A percentile compares a stretch with the other conserved stretches of the same genome.
phyloP scores from a whole-genome alignment of 495 filamentous ascomycete genomes.

The Jackrogersella multiformis region DNA sequence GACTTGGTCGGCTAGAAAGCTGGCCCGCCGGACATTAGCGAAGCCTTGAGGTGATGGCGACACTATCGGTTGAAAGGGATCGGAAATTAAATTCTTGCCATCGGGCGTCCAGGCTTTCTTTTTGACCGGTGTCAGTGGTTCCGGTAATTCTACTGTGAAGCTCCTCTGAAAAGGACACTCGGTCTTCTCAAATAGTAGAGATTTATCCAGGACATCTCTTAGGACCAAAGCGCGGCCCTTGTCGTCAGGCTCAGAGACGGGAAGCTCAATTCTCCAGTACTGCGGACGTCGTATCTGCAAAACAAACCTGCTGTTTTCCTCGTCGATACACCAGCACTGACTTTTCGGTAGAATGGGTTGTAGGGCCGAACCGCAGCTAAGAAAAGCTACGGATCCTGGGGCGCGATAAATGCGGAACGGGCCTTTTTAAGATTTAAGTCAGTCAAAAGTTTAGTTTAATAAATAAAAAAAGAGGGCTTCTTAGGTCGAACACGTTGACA shows the following conservation, averaged over 20 bases:
- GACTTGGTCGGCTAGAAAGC: conserved; percentile 11
- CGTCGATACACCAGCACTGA: conserved; percentile 92
- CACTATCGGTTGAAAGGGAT: conserved; percentile 33
- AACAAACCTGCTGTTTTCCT: conserved; percentile 79
- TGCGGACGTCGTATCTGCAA: conserved; percentile 79
- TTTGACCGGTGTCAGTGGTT: conserved; percentile 70
- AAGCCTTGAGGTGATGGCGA: conserved; percentile 25
- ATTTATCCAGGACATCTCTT: conserved; percentile 71
- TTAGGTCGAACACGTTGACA: conserved; percentile 30
- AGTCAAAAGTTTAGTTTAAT: conserved; percentile 15
- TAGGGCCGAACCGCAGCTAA: conserved; percentile 81
- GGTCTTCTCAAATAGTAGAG: conserved; percentile 86
- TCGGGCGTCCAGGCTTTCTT: conserved; percentile 76
- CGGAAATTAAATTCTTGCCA: conserved; percentile 53
- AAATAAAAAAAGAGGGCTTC: conserved; percentile 9
- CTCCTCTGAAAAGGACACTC: conserved; percentile 82
- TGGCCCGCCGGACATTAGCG: conserved; percentile 25
- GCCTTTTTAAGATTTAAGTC: conserved; percentile 57
- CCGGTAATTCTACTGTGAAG: conserved; percentile 79
- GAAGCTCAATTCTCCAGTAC: conserved; percentile 90
- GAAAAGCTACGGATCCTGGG: conserved; percentile 81
- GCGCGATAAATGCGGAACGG: conserved; percentile 82
- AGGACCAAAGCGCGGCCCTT: conserved; percentile 67
- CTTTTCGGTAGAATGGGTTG: conserved; percentile 87
- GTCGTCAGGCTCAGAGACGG: conserved; percentile 68